Evolutionary conservation across 805 yeast species (phyloP), one percentile per base, ranked within the genome.

Genomic region (Candida lessepsii): DNA sequence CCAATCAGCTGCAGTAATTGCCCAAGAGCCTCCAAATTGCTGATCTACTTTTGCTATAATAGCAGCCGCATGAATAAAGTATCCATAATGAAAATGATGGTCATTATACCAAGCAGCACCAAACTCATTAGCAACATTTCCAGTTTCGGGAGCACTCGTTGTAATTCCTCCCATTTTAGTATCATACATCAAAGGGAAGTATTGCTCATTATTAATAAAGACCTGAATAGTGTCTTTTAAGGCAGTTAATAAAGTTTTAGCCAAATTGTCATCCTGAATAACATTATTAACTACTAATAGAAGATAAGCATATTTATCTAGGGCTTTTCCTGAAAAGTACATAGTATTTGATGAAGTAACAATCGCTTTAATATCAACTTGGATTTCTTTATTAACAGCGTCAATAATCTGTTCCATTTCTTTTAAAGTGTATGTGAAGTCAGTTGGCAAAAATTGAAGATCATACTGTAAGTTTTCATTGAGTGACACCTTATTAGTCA

Each of bases 71-170:
- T 85, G 90, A 33, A 86, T 72, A 50, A 79, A 81, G 59, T 86
- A 86, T 8, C 91, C 91, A 54, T 83, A 86, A 58, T 86, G 93
- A 73, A 84, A 86, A 57, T 86, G 91, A 53, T 86, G 95, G 53
- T 86, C 93, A 51, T 85, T 86, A 63, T 86, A 86, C 57, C 75
- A 82, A 14, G 85, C 75, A 57, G 81, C 74, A 31, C 93, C 95
- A 57, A 73, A 86, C 51, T 80, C 83, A 25, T 67, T 67, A 18
- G 63, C 61, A 13, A 32, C 32, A 20, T 14, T 26, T 39, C 75
- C 75, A 33, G 55, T 44, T 45, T 66, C 65, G n/a, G 69, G 56
- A 5, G 71, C 74, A 23, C 73, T 61, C 1, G 81, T 70, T 11
- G 80, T 71, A 9, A 79, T 64, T 41, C 83, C 83, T 34, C 71